Evolutionary conservation across 139 green algal genomes (phyloP).

Genomic region (Mesotaenium endlicherianum): DNA sequence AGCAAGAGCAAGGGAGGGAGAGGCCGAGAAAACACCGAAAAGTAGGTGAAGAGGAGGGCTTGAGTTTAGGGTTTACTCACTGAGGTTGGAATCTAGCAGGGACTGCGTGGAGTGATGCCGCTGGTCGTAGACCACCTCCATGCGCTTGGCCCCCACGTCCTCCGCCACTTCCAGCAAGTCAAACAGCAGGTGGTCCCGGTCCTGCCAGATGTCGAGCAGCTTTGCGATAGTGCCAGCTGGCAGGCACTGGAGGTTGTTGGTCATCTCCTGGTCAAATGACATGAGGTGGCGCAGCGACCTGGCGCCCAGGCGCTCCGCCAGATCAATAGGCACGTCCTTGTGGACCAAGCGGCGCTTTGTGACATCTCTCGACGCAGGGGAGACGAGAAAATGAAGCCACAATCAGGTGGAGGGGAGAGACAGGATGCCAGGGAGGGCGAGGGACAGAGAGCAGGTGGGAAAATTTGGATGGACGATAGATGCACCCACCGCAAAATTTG

Average conservation of each 20-base stretch:
- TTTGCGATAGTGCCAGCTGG: conserved; percentile 5
- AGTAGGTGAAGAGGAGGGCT: too few relatives aligned
- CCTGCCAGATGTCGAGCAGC: conserved; percentile 18
- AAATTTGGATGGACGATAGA: too few relatives aligned
- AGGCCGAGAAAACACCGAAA: too few relatives aligned
- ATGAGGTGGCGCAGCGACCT: conserved; percentile 53
- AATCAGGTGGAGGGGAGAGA: too few relatives aligned
- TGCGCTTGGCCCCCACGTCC: conserved; percentile 8
- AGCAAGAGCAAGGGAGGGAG: too few relatives aligned
- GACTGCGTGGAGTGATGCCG: conserved; percentile 55
- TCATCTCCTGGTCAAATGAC: conserved; percentile 37
- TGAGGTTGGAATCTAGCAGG: conserved; percentile 64
- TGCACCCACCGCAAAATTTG: too few relatives aligned
- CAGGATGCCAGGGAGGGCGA: too few relatives aligned
- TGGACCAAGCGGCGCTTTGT: conserved; percentile 58
- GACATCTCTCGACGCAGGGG: too few relatives aligned
- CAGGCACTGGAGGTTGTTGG: conserved; percentile 50
- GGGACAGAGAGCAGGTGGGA: too few relatives aligned
- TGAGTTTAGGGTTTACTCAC: too few relatives aligned
- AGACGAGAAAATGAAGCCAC: too few relatives aligned
- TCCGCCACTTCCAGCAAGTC: conserved; percentile 67
- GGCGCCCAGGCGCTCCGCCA: conserved; percentile 65
- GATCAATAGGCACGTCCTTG: conserved; percentile 46
- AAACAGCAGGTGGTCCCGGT: conserved; percentile 49
- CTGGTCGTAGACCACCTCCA: conserved; percentile 61